A percentile compares a stretch with the other conserved stretches of the same genome.
Evolutionary conservation across 257 asterid genomes (phyloP).

Genomic region (Solanum rostratum): DNA sequence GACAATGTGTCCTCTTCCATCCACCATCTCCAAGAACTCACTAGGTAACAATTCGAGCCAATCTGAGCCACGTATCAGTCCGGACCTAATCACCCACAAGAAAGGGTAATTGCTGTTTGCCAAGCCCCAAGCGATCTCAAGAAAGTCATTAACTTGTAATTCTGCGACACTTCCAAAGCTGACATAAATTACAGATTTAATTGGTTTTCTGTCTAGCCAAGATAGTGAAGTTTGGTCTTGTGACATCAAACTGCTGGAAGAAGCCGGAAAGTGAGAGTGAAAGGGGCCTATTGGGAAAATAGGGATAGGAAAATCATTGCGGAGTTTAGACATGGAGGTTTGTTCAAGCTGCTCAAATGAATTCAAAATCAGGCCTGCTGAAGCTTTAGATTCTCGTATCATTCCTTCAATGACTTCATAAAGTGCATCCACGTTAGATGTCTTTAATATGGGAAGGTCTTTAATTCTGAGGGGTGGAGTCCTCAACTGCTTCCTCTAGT

Average conservation of each 20-base stretch:
- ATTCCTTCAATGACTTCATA: constrained; percentile 5
- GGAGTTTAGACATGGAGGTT: constrained; percentile 7
- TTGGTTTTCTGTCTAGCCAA: constrained; percentile 33
- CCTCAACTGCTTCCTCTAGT: constrained; percentile 22
- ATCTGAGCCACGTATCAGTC: constrained; percentile 11
- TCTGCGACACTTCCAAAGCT: constrained; percentile 34
- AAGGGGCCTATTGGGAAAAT: constrained; percentile 37
- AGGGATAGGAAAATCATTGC: constrained; percentile 22
- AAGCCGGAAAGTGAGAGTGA: constrained; percentile 19
- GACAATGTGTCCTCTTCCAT: background rate
- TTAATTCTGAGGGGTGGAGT: constrained; percentile 35
- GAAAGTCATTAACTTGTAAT: constrained; percentile 11
- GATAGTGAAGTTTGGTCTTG: constrained; percentile 31
- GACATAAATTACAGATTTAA: constrained; percentile 28
- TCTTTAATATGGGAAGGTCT: constrained; percentile 20
- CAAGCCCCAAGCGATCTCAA: constrained; percentile 31
- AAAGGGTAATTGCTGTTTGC: constrained; percentile 28
- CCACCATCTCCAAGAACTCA: background rate
- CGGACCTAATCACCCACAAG: constrained; percentile 33
- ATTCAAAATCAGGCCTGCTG: constrained; percentile 37
- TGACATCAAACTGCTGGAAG: constrained; percentile 18
- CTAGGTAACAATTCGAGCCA: constrained; percentile 21
- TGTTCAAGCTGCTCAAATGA: constrained; percentile 40
- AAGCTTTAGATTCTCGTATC: constrained; percentile 20
- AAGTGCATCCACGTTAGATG: background rate